Base-by-base conservation (phyloP, 2,329 filamentous ascomycete species). In the Cordyceps javanica region DNA sequence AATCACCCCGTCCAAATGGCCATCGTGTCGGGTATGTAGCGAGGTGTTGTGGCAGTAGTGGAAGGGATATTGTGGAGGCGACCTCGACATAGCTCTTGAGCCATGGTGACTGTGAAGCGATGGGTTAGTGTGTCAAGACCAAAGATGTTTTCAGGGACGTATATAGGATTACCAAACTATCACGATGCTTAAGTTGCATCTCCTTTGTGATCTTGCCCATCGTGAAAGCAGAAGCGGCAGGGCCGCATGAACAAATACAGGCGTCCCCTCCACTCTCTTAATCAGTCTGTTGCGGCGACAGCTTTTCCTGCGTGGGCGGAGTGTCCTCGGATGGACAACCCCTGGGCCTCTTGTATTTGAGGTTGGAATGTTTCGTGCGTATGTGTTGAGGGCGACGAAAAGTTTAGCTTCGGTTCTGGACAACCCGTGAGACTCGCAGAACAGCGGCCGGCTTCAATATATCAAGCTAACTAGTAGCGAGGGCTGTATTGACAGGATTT, bases 1-100 rank as follows among this genome's bases (percentile, higher is more conserved):
- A 78, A 71, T 99, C 94, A 60, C 94, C 95, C 70, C 93, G 85
- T 39, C 93, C 93, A 68, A 97, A 96, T 2, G 92, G 91, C 94
- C 94, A 99, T 81, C 87, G 81, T 62, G 87, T 86, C 59, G 93
- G 91, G 70, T 97, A 97, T 57, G 82, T 83, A 65, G 81, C 80
- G 63, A 99, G 87, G 64, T 88, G 83, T 65, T 83, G 77, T 64
- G 91, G 90, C 63, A 99, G 81, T 69, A 89, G 83, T 66, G 88
- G 86, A 66, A 97, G 76, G 49, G 91, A 83, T 63, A 82, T 79
- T 59, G 81, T 81, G 63, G 85, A 85, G 51, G 89, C 86, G 64
- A 80, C 79, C 66, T 86, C 78, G 67, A 96, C 87, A 69, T 92
- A 97, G 55, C 88, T 81, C 72, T 87, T 83, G 63, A 97, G 82